Evolutionary conservation across 192 early-diverging fungal genomes (phyloP).

Genomic region (Entomortierella lignicola): DNA sequence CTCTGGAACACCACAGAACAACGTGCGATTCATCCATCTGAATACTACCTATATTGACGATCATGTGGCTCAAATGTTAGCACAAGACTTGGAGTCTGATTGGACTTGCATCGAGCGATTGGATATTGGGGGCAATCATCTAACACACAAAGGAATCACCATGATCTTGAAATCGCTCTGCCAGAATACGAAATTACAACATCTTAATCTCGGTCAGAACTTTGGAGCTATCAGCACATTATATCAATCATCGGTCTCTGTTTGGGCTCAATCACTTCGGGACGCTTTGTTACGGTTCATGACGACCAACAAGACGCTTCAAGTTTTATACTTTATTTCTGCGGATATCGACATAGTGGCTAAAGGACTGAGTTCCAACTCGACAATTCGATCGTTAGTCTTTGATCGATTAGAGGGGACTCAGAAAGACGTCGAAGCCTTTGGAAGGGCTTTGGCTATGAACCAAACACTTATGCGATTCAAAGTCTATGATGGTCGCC

Average conservation of each 20-base stretch:
- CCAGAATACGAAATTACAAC: conserved; percentile 18
- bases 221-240: conserved; percentile 12
- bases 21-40: conserved; percentile 24
- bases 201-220: conserved; percentile 32
- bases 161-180: conserved; percentile 28
- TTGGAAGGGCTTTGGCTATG: conserved; percentile 19
- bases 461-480: conserved; percentile 37
- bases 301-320: conserved; percentile 26
- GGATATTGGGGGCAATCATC: conserved; percentile 23
- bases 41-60: conserved; percentile 29
- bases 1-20: conserved; percentile 8
- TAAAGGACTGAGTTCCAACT: conserved; percentile 16
- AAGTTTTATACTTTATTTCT: conserved; percentile 27
- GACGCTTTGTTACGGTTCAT: conserved; percentile 18
- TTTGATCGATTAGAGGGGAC: conserved; percentile 33
- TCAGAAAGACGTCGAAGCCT: conserved; percentile 19
- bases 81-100: conserved; percentile 20
- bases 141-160: conserved; percentile 32
- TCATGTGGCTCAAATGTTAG: conserved; percentile 18
- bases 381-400: conserved; percentile 14
- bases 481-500: conserved; percentile 31
- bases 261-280: conserved; percentile 1
- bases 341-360: conserved; percentile 20
- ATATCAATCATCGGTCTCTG: conserved; percentile 10
- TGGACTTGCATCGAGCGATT: conserved; percentile 25